These are phyloP conservation scores for Wickerhamomyces mucosus DNA, from an alignment of 805 yeast species.

Conservation along the genomic window DNA sequence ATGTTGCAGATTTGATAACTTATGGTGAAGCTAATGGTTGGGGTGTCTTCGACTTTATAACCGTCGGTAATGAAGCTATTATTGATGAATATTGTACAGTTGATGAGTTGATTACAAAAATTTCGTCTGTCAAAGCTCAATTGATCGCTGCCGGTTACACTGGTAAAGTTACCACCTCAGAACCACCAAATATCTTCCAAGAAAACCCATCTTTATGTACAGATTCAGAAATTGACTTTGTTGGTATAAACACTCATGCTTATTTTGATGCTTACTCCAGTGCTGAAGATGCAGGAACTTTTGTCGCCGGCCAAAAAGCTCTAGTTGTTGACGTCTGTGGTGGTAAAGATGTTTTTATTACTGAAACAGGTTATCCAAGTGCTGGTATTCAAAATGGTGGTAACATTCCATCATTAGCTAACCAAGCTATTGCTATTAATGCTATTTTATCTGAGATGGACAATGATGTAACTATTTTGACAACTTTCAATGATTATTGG, in stretches of 20 bases:
- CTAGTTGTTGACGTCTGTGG: conserved; percentile 48
- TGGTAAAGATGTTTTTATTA: conserved; percentile 44
- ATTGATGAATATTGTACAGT: conserved; percentile 52
- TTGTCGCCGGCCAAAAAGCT: conserved; percentile 52
- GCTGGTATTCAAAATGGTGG: conserved; percentile 62
- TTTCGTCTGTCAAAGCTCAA: conserved; percentile 48
- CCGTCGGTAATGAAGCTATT: conserved; percentile 87
- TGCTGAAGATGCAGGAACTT: conserved; percentile 65
- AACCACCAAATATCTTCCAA: conserved; percentile 74
- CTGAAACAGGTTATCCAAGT: conserved; percentile 89
- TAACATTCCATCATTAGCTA: conserved; percentile 60
- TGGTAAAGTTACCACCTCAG: conserved; percentile 76
- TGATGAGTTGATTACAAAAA: conserved; percentile 53
- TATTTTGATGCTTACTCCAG: conserved; percentile 59
- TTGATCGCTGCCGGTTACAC: conserved; percentile 63
- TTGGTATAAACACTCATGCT: conserved; percentile 81
- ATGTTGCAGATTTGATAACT: conserved; percentile 43
- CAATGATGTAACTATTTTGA: conserved; percentile 57
- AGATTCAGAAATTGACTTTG: conserved; percentile 60
- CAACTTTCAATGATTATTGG: conserved; percentile 84
- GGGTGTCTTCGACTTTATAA: conserved; percentile 67
- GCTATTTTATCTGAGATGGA: conserved; percentile 50
- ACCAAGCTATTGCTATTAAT: conserved; percentile 63
- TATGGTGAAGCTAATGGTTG: conserved; percentile 45
- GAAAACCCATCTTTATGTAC: conserved; percentile 61